Evolutionary conservation across 768 basidiomycete genomes (phyloP), one percentile per base, ranked within the genome.

Genomic region (Saitozyma podzolica): DNA sequence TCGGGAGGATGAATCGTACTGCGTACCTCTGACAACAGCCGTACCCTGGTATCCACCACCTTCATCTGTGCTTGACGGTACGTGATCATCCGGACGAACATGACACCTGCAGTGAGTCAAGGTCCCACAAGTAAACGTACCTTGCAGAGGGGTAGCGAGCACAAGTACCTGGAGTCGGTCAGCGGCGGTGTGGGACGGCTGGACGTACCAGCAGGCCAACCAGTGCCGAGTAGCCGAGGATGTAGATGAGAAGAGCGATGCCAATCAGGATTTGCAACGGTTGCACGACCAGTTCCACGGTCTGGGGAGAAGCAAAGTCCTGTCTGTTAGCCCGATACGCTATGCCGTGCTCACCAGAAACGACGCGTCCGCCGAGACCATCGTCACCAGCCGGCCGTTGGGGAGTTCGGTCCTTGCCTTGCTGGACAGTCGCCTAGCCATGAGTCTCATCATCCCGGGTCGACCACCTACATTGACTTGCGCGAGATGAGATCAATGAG

Each of bases 221-320:
- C 10, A 89, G 82, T 0, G 87, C 87, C 0, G 87, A 88, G 65
- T 85, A 85, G 8, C 88, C 87, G 20, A 89, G 81, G 83, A 87
- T 86, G 63, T 81, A 80, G 29, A 89, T 83, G 47, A 89, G 81
- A 6, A 90, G 83, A 1, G 84, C 86, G 17, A 88, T 80, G 3
- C 85, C 86, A 57, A 88, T 83, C 10, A 82, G 72, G 51, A 88
- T 83, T 82, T 85, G 61, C n/a, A 88, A 84, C 0, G 87, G 87
- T 11, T 85, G 80, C n/a, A 85, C 82, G 19, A 69, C 13, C 13
- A 62, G 50, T 13, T 68, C 64, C 1, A 66, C 58, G n/a, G 62
- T 50, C 9, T 51, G 9, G 2, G 65, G 63, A 19, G 59, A 55
- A 5, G 64, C 61, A 56, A 54, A 67, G 53, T 74, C 70, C 62